These are phyloP conservation scores for Maudiozyma barnettii DNA, from an alignment of 805 yeast species.

Conservation along the genomic window DNA sequence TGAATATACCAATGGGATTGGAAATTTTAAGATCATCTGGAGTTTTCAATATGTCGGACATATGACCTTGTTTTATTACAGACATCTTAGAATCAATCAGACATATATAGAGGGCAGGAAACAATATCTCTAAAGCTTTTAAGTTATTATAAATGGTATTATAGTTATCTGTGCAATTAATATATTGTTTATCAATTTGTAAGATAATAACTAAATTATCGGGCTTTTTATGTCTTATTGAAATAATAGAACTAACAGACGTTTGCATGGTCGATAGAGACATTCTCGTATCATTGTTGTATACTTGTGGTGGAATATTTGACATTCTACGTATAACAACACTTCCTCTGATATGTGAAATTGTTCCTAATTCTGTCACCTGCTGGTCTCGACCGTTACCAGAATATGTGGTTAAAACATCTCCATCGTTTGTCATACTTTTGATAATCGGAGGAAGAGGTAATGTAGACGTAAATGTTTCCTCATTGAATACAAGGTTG, in stretches of 20 bases:
- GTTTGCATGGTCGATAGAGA: slow-evolving; percentile 6
- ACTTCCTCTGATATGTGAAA: slow-evolving; percentile 12
- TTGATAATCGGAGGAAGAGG: slow-evolving; percentile 15
- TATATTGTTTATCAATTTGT: slow-evolving; percentile 19
- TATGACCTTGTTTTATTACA: neutral
- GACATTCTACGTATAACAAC: slow-evolving; percentile 19
- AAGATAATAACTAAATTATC: slow-evolving; percentile 19
- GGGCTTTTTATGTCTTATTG: slow-evolving; percentile 22
- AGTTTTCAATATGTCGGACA: neutral
- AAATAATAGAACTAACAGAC: slow-evolving; percentile 22
- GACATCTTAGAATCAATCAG: slow-evolving; percentile 11
- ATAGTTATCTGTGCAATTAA: slow-evolving; percentile 6
- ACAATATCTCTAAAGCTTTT: slow-evolving; percentile 16
- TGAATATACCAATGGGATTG: no score
- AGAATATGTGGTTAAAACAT: slow-evolving; percentile 11
- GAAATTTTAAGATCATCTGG: neutral
- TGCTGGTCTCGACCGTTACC: slow-evolving; percentile 14
- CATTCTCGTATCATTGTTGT: neutral
- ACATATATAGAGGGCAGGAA: slow-evolving; percentile 12
- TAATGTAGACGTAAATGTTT: slow-evolving; percentile 27
- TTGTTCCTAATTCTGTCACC: slow-evolving; percentile 12
- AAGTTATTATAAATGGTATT: slow-evolving; percentile 16
- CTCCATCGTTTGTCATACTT: slow-evolving; percentile 2
- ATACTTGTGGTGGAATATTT: slow-evolving; percentile 3
- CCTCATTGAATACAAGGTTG: slow-evolving; percentile 24